Percentiles rank a stretch among this genome's conserved stretches.
Evolutionary conservation across 140 eudicot species (phyloP).

Genomic region (Stevia rebaudiana): DNA sequence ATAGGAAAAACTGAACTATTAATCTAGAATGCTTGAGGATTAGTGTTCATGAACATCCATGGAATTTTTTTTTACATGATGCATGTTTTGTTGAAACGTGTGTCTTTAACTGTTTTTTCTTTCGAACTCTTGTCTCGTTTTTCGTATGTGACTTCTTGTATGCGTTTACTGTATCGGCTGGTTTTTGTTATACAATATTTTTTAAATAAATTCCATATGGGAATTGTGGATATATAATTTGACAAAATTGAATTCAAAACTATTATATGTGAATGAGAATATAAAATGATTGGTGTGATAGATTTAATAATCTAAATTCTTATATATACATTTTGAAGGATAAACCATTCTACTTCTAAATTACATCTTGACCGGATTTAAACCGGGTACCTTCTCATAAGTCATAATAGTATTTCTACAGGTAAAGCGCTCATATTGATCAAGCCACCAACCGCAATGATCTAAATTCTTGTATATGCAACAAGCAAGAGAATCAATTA

Average conservation of each 20-base stretch:
- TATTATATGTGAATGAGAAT: not conserved
- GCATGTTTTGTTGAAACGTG: not conserved
- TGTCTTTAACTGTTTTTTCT: not conserved
- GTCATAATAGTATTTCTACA: too few species aligned
- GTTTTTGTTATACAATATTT: not conserved
- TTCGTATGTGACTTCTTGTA: not conserved
- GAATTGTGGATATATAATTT: not conserved
- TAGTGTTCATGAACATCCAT: not conserved
- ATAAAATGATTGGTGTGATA: not conserved
- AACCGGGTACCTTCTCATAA: too few species aligned
- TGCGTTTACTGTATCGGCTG: too few species aligned
- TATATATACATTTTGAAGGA: not conserved
- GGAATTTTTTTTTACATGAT: not conserved
- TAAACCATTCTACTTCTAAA: too few species aligned
- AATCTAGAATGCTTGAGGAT: not conserved
- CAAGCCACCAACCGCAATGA: too few species aligned
- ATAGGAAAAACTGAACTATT: too few species aligned
- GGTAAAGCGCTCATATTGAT: too few species aligned
- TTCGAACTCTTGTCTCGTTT: not conserved
- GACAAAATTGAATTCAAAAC: not conserved
- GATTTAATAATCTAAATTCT: not conserved
- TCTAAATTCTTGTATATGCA: not conserved
- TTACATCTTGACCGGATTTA: too few species aligned
- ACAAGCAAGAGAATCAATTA: conserved; percentile 1
- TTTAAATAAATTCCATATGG: not conserved